Conservation (phyloP, 139 green algal genomes). For the Pleodorina starrii region DNA sequence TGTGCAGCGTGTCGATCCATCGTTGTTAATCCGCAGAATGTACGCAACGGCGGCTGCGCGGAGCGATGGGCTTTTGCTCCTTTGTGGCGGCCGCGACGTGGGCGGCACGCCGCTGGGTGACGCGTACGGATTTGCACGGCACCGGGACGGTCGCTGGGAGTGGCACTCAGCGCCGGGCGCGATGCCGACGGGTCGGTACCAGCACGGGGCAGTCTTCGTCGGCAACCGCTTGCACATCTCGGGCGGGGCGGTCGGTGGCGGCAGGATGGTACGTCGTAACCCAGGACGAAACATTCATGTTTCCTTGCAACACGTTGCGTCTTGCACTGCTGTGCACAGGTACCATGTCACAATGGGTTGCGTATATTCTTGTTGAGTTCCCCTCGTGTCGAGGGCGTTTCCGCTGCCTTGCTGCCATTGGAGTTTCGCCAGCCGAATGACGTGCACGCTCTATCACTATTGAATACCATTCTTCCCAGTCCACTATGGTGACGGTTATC, state of each 20-base stretch:
- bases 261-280: conserved; percentile 86
- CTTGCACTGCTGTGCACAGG: too few relatives aligned
- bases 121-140: conserved; percentile 96
- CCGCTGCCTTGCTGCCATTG: too few relatives aligned
- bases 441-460: too few relatives aligned
- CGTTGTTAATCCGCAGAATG: conserved; percentile 80
- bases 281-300: too few relatives aligned
- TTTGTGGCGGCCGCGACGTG: conserved; percentile 94
- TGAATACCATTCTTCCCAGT: too few relatives aligned
- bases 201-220: conserved; percentile 98
- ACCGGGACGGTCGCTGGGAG: conserved; percentile 98
- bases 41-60: conserved; percentile 95
- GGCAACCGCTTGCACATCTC: conserved; percentile 93
- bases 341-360: too few relatives aligned
- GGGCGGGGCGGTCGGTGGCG: conserved; percentile 96
- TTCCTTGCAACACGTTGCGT: too few relatives aligned
- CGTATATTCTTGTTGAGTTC: too few relatives aligned
- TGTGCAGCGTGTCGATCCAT: not conserved
- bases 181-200: conserved; percentile 94
- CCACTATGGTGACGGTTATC: too few relatives aligned
- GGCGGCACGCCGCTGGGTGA: conserved; percentile 88
- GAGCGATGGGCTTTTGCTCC: conserved; percentile 95
- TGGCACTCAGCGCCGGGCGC: conserved; percentile 96
- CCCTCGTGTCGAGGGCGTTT: too few relatives aligned
- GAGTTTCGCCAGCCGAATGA: too few relatives aligned